Conservation (phyloP, 176 grass and related monocot species). For the Oryza glaberrima region DNA sequence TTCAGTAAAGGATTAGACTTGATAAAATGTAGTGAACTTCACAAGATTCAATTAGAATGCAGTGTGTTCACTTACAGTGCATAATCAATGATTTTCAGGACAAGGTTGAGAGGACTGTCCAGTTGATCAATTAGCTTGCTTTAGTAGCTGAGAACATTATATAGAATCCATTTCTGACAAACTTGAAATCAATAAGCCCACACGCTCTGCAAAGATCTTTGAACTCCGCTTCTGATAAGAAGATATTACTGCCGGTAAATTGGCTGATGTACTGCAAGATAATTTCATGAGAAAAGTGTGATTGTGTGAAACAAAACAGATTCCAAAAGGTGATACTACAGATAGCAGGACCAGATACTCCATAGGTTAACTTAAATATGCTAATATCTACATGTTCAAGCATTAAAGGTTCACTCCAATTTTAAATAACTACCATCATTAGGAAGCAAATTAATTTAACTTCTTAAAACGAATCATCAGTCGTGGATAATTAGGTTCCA, state of each 20-base stretch:
- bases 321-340: constrained; percentile 26
- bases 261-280: constrained; percentile 64
- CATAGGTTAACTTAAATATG: background rate
- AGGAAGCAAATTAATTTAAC: background rate
- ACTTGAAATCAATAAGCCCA: constrained; percentile 72
- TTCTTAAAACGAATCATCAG: constrained; percentile 9
- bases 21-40: background rate
- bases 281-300: constrained; percentile 20
- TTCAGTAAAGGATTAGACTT: background rate
- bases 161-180: constrained; percentile 73
- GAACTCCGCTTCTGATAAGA: constrained; percentile 78
- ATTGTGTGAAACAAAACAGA: constrained; percentile 3
- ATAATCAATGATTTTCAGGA: background rate
- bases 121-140: constrained; percentile 34
- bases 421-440: constrained; percentile 7
- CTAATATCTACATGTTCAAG: background rate
- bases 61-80: background rate
- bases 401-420: background rate
- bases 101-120: background rate
- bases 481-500: constrained; percentile 1
- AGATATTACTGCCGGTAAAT: constrained; percentile 60
- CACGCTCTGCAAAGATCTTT: constrained; percentile 84
- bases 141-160: constrained; percentile 90
- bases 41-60: background rate
- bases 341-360: constrained; percentile 19